Percentiles rank a stretch among this genome's conserved stretches.
phyloP scores from a whole-genome alignment of 257 asterid species.

The Nicotiana otophora region DNA sequence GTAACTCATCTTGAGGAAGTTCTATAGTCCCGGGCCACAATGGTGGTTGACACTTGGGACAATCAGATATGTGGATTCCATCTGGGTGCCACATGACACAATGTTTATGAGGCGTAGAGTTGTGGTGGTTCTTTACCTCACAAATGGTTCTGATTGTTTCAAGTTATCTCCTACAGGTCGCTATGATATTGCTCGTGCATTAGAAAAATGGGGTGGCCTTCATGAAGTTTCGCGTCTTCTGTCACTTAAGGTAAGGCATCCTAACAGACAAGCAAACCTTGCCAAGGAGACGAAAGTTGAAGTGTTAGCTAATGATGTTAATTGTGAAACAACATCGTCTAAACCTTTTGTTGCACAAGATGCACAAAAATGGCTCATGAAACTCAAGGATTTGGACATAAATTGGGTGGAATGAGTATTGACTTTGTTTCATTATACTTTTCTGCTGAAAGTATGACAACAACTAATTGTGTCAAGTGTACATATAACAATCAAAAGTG shows the following conservation, averaged over 20 bases:
- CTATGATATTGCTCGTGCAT: constrained; percentile 81
- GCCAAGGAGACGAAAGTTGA: constrained; percentile 57
- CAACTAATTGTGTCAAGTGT: not conserved
- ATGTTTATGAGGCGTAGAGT: not conserved
- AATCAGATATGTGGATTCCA: not conserved
- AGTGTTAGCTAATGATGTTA: constrained; percentile 18
- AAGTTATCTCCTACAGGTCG: constrained; percentile 43
- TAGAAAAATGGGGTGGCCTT: constrained; percentile 98
- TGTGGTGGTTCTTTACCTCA: not conserved
- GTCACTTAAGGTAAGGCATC: constrained; percentile 76
- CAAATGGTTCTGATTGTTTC: not conserved
- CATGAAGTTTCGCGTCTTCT: constrained; percentile 91
- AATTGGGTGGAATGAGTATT: constrained; percentile 60
- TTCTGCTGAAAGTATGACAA: not conserved
- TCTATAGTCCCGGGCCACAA: not conserved
- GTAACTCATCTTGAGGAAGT: not conserved
- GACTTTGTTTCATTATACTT: not conserved
- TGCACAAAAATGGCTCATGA: constrained; percentile 60
- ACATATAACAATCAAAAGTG: not conserved
- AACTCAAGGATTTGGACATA: constrained; percentile 67
- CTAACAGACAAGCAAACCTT: constrained; percentile 50
- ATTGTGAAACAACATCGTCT: constrained; percentile 31
- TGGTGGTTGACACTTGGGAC: not conserved
- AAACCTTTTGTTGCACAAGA: constrained; percentile 52
- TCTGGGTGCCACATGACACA: not conserved